Percentiles rank a stretch among this genome's conserved stretches.
phyloP scores from a whole-genome alignment of 352 stramenopile genomes.

The Phytopythium delawarense region DNA sequence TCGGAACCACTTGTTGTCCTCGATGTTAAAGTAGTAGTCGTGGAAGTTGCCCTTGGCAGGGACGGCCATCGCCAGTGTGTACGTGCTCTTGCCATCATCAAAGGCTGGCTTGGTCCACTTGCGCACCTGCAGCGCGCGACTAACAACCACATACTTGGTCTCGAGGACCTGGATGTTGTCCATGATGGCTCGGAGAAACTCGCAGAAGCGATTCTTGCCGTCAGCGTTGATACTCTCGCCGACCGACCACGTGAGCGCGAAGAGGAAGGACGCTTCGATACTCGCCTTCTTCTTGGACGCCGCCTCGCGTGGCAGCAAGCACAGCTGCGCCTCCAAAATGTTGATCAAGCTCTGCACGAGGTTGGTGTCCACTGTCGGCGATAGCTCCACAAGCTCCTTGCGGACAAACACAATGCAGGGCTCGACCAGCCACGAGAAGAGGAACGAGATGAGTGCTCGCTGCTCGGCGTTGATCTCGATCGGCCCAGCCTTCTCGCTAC shows the following conservation, averaged over 20 bases:
- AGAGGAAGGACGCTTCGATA: conserved; percentile 87
- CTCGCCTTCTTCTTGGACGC: conserved; percentile 54
- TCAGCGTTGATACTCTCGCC: conserved; percentile 77
- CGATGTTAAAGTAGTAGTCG: conserved; percentile 85
- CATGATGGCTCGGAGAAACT: conserved; percentile 78
- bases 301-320: conserved; percentile 66
- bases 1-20: conserved; percentile 84
- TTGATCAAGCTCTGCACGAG: conserved; percentile 87
- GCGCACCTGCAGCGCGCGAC: conserved; percentile 73
- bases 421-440: conserved; percentile 89
- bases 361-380: conserved; percentile 89
- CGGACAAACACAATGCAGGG: conserved; percentile 87
- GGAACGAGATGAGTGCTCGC: conserved; percentile 55
- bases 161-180: conserved; percentile 70
- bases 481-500: conserved; percentile 23
- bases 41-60: conserved; percentile 76
- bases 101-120: conserved; percentile 76
- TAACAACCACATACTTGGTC: conserved; percentile 70
- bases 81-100: conserved; percentile 56
- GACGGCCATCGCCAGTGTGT: conserved; percentile 42
- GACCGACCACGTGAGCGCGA: conserved; percentile 90
- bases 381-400: conserved; percentile 84
- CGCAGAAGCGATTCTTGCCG: conserved; percentile 65
- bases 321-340: conserved; percentile 77
- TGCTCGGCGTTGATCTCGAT: conserved; percentile 81